These are phyloP conservation scores for Amphichorda felina DNA, from an alignment of 2,329 filamentous ascomycete genomes.

Conservation along the genomic window DNA sequence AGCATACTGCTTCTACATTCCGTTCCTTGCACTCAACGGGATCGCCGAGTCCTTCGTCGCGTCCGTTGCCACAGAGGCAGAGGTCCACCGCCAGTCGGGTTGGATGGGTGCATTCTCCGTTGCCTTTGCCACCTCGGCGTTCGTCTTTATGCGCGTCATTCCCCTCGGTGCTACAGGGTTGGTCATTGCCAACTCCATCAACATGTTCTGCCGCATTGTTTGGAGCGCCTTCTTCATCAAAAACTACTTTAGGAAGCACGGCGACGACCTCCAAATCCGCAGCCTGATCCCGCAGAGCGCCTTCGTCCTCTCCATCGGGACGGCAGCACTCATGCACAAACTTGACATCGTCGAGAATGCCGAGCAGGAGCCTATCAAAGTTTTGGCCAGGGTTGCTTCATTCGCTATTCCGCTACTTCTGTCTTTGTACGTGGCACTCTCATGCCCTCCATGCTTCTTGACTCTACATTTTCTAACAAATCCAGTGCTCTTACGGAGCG, in stretches of 20 bases:
- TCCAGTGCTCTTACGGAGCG: conserved; percentile 41
- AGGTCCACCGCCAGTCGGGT: conserved; percentile 66
- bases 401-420: conserved; percentile 39
- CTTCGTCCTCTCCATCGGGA: conserved; percentile 14
- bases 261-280: conserved; percentile 15
- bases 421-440: conserved; percentile 42
- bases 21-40: conserved; percentile 83
- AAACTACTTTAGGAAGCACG: conserved; percentile 43
- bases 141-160: conserved; percentile 58
- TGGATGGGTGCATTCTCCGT: conserved; percentile 80
- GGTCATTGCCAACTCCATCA: conserved; percentile 78
- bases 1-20: conserved; percentile 85
- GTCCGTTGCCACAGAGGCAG: conserved; percentile 62
- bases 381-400: conserved; percentile 33
- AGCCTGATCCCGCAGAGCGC: conserved; percentile 15
- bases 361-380: conserved; percentile 14
- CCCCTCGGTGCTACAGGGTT: conserved; percentile 66
- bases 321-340: conserved; percentile 13
- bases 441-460: background rate
- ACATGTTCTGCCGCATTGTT: conserved; percentile 73
- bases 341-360: conserved; percentile 12
- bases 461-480: conserved; percentile 3
- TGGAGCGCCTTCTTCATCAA: conserved; percentile 71
- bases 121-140: conserved; percentile 64
- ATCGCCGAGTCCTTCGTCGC: conserved; percentile 88